A percentile compares a stretch with the other conserved stretches of the same genome.
Conservation (phyloP, 2,329 filamentous ascomycete species). For the Pseudocercospora vitis region DNA sequence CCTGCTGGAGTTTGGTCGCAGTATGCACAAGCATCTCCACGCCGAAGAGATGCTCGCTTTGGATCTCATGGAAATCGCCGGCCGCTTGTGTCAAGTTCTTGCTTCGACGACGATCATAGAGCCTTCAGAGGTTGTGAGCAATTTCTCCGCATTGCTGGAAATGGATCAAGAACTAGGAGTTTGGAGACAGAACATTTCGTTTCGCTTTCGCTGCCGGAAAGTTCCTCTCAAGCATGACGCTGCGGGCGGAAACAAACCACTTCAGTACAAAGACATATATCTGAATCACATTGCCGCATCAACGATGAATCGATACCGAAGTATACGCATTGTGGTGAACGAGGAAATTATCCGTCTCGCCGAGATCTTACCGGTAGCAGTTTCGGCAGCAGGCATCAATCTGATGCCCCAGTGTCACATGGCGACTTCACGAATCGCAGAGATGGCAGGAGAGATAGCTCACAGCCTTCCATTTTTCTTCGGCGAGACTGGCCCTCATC, state of each 20-base stretch:
- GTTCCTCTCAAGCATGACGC: not conserved
- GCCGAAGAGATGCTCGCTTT: constrained; percentile 9
- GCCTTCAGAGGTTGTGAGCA: not conserved
- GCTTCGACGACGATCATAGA: constrained; percentile 3
- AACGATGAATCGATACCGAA: constrained; percentile 11
- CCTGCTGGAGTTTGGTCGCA: not conserved
- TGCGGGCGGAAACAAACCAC: constrained; percentile 4
- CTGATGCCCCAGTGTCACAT: not conserved
- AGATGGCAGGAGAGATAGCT: constrained; percentile 12
- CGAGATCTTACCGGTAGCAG: not conserved
- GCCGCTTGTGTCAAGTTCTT: constrained; percentile 6
- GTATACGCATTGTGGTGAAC: constrained; percentile 12
- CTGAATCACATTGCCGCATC: constrained; percentile 16
- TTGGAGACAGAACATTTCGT: constrained; percentile 9
- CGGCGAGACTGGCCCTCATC: constrained; percentile 7
- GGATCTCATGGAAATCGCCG: constrained; percentile 8
- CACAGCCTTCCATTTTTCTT: constrained; percentile 17
- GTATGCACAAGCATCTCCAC: constrained; percentile 7
- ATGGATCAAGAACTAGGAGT: constrained; percentile 10
- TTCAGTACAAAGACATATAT: constrained; percentile 12
- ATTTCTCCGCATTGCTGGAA: not conserved
- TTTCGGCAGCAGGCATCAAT: not conserved
- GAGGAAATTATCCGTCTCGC: constrained; percentile 15
- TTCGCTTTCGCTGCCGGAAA: not conserved
- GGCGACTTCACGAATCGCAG: constrained; percentile 2